Evolutionary conservation across 2,329 filamentous ascomycete genomes (phyloP), one percentile per base, ranked within the genome.

Genomic region (Aureobasidium sp.): DNA sequence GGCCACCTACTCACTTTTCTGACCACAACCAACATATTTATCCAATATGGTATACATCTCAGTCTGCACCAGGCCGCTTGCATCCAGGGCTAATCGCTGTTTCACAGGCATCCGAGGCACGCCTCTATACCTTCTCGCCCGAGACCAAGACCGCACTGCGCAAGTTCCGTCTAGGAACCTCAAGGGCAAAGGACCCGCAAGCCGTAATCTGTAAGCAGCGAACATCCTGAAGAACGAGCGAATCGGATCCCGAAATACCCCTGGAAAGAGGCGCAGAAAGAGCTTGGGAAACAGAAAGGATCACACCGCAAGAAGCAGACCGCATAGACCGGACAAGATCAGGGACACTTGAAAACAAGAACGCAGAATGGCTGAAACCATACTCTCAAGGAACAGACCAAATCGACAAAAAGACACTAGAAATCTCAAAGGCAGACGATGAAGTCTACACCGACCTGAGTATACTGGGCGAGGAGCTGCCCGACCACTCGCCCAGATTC

Each of bases 121-220:
- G 92, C 69, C 83, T 97, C 66, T 97, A 96, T 79, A 90, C 89
- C 64, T 96, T 97, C 84, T 95, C 92, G 36, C 84, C 86, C 66
- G 90, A 94, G 77, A 96, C 91, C 50, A 94, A 88, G 77, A 87
- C 92, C 67, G 87, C 92, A 72, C 84, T 99, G 67, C 89, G 90
- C 75, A 97, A 97, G 77, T 99, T 99, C 79, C 89, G 94, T 56
- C 83, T 99, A 32, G 86, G 88, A 29, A 97, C 94, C 2, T 97
- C 92, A 37, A 82, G 94, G 67, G 87, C 91, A 59, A 93, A 88
- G 73, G 86, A 88, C 51, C 88, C 92, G 0, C 91, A 97, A 79
- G 94, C 92, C 65, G 86, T 95, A 65, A 96, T 99, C 69, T 97
- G 94, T 97, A 89, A 77, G 87, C 82, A 37, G 63, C 69, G 72